Evolutionary conservation across 2,329 filamentous ascomycete species (phyloP).

Genomic region (Monosporascus ibericus): DNA sequence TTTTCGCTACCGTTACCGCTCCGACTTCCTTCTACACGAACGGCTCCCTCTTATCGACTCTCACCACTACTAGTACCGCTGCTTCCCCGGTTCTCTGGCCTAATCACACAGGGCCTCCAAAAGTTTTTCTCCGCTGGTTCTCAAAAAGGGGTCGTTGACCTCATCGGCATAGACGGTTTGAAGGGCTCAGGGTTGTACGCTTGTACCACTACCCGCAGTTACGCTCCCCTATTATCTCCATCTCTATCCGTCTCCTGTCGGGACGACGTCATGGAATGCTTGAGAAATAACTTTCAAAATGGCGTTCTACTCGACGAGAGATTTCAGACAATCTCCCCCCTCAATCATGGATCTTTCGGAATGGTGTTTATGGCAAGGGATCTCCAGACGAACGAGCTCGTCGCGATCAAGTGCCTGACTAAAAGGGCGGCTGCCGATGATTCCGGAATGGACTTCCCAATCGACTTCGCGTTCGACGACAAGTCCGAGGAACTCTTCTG

Average conservation of each 20-base stretch:
- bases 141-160: constrained; percentile 16
- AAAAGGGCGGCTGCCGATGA: constrained; percentile 65
- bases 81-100: constrained; percentile 7
- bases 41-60: neutral
- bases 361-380: constrained; percentile 96
- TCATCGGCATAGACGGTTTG: constrained; percentile 23
- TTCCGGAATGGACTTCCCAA: constrained; percentile 56
- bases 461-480: constrained; percentile 71
- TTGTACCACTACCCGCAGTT: constrained; percentile 23
- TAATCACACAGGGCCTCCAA: constrained; percentile 23
- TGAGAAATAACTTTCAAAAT: constrained; percentile 73
- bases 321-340: constrained; percentile 83
- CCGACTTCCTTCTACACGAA: neutral
- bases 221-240: constrained; percentile 13
- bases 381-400: constrained; percentile 65
- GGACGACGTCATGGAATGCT: constrained; percentile 66
- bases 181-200: constrained; percentile 16
- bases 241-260: constrained; percentile 22
- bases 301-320: constrained; percentile 81
- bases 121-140: constrained; percentile 17
- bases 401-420: constrained; percentile 94
- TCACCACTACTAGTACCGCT: constrained; percentile 4
- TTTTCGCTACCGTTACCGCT: constrained; percentile 15
- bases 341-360: constrained; percentile 98
- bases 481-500: constrained; percentile 74